Base-by-base conservation (phyloP, 78 protist genomes). In the Creolimax fragrantissima region DNA sequence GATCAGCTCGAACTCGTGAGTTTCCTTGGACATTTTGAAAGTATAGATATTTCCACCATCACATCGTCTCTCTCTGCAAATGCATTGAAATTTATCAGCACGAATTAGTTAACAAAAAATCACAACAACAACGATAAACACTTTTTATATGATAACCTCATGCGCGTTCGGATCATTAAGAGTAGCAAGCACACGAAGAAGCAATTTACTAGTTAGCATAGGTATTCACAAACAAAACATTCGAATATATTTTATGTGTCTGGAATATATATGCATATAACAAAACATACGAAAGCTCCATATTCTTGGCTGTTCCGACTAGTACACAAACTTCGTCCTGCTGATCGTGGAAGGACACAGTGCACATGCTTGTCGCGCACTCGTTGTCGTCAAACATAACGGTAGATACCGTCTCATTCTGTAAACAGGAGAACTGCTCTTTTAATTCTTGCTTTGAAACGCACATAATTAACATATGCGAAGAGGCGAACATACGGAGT, bases 291-390 rank as follows among this genome's bases (percentile, higher is more conserved):
- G 74, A 17, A 24, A 58, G 74, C 74, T 58, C 24, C 39, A 58
- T 17, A 1, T 58, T 58, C 39, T 24, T 90, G 5, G 89, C 99
- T 3, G 97, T 92, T 45, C 99, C 98, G 41, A 98, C 98, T 6
- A 94, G 93, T 42, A 98, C 43, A 88, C 74, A 88, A 11, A 88
- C 91, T 74, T 95, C 97, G 66, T 91, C 94, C 3, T 58, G 92
- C 7, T 41, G 36, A 35, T 92, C 95, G 67, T 91, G 90, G 93
- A 97, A 96, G 39, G 81, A 45, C 39, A 45, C 36, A 35, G 84
- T 66, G 3, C 85, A n/a, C 35, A 93, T n/a, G 58, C 92, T 66
- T 41, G 96, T 24, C 4, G 96, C 98, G 3, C 97, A 97, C 93
- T 98, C 98, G 92, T 98, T 91, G n/a, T 95, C 92, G 3, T 67